Percentiles rank a stretch among this genome's conserved stretches.
These are phyloP conservation scores for carrot (Daucus carota) DNA, from an alignment of 129 eudicot genomes.

Conservation along the genomic window DH1_v3.0 NC_030381.2:55434501-55435000, in stretches of 20 bases:
- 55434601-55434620: slow-evolving; percentile 25
- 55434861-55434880: slow-evolving; percentile 51
- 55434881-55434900: not conserved
- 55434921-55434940: not conserved
- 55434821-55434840: slow-evolving; percentile 57
- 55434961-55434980: too few relatives aligned
- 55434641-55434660: slow-evolving; percentile 50
- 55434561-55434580: too few relatives aligned
- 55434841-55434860: slow-evolving; percentile 35
- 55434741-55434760: slow-evolving; percentile 53
- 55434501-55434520: too few relatives aligned
- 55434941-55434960: not conserved
- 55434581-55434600: too few relatives aligned
- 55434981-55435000: not conserved
- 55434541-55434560: too few relatives aligned
- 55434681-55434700: not conserved
- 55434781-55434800: slow-evolving; percentile 43
- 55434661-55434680: not conserved
- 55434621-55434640: slow-evolving; percentile 37
- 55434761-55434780: slow-evolving; percentile 46
- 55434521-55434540: too few relatives aligned
- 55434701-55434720: slow-evolving; percentile 11
- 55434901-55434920: not conserved
- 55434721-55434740: slow-evolving; percentile 35
- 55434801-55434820: slow-evolving; percentile 53